Evolutionary conservation across 768 basidiomycete species (phyloP).

Genomic region (Asterophora lycoperdoides): DNA sequence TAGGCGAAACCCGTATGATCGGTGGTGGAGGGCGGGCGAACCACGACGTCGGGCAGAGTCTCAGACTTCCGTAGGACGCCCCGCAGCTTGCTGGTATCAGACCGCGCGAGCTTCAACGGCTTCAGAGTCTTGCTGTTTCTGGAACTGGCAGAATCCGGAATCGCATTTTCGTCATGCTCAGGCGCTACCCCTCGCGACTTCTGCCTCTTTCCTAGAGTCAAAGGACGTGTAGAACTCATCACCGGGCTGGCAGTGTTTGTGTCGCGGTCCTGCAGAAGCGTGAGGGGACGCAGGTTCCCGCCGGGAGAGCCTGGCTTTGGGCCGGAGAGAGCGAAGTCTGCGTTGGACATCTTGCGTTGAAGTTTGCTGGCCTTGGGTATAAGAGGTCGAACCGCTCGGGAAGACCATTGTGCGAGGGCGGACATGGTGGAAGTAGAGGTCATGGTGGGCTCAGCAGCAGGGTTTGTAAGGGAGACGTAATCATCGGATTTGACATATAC

Average conservation of each 20-base stretch:
- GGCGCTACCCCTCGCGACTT: conserved; percentile 29
- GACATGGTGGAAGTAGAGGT: conserved; percentile 30
- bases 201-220: conserved; percentile 55
- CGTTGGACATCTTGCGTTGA: conserved; percentile 37
- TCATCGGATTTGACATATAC: conserved; percentile 62
- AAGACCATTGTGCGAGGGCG: conserved; percentile 43
- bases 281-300: conserved; percentile 54
- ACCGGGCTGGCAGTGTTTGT: conserved; percentile 27
- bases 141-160: conserved; percentile 26
- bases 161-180: conserved; percentile 38
- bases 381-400: conserved; percentile 48
- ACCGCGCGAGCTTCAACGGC: conserved; percentile 55
- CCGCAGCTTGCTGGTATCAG: conserved; percentile 60
- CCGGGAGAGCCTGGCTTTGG: conserved; percentile 37
- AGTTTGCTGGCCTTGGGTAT: conserved; percentile 49
- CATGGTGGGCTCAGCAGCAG: conserved; percentile 17
- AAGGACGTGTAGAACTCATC: conserved; percentile 42
- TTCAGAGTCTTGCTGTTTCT: conserved; percentile 45
- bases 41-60: conserved; percentile 55
- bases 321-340: conserved; percentile 21
- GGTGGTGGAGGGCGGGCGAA: conserved; percentile 54
- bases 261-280: conserved; percentile 59
- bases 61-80: conserved; percentile 52
- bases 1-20: conserved; percentile 43
- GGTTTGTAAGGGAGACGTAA: conserved; percentile 23